Evolutionary conservation across 106 monocot genomes (phyloP).

Genomic region (Agapanthus africanus): DNA sequence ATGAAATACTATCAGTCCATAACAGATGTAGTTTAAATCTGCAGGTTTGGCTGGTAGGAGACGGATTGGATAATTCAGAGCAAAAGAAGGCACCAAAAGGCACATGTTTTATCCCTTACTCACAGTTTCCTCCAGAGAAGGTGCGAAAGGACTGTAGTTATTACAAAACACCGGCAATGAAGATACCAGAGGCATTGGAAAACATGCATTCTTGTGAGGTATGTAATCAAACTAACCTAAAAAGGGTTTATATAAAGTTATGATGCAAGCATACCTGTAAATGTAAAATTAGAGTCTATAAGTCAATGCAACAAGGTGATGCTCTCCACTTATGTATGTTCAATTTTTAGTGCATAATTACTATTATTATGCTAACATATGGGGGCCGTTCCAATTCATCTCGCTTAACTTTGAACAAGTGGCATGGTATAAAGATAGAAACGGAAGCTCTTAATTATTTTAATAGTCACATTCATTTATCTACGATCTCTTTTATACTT

Average conservation of each 20-base stretch:
- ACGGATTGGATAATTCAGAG: conserved; percentile 35
- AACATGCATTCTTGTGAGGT: conserved; percentile 83
- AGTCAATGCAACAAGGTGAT: no score
- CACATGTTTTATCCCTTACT: conserved; percentile 45
- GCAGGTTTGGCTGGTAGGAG: conserved; percentile 60
- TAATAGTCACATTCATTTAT: no score
- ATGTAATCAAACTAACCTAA: conserved; percentile 1
- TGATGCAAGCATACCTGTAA: not conserved
- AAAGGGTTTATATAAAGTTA: no score
- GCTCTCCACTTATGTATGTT: no score
- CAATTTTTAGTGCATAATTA: no score
- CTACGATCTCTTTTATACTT: no score
- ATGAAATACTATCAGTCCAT: not conserved
- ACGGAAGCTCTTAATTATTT: no score
- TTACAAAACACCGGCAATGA: conserved; percentile 64
- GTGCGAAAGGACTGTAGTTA: conserved; percentile 55
- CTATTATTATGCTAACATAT: not conserved
- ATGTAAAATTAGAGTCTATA: not conserved
- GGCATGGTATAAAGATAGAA: no score
- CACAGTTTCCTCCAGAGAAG: conserved; percentile 49
- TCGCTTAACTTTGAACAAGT: no score
- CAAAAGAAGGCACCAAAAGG: conserved; percentile 50
- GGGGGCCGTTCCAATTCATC: no score
- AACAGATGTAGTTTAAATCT: not conserved
- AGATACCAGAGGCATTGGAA: conserved; percentile 37